Conservation (phyloP, 164 flowering plant genomes). For the Magnolia officinalis region DNA sequence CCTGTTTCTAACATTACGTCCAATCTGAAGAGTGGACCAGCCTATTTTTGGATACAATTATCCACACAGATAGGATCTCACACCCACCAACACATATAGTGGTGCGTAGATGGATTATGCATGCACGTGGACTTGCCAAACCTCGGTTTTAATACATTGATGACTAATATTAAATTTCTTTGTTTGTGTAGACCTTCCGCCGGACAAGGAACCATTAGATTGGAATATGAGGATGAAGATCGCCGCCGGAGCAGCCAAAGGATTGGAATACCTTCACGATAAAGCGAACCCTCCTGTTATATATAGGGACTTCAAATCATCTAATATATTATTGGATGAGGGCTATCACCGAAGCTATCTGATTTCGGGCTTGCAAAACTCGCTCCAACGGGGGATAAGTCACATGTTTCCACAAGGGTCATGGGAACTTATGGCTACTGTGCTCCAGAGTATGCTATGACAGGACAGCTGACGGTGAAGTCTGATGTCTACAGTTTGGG, state of each 20-base stretch:
- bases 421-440: constrained; percentile 61
- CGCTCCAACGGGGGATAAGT: constrained; percentile 45
- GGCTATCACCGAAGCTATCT: constrained; percentile 60
- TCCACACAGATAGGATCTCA: too few relatives aligned
- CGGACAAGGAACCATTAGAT: constrained; percentile 49
- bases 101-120: too few relatives aligned
- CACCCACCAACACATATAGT: too few relatives aligned
- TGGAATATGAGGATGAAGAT: constrained; percentile 79
- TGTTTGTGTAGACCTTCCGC: constrained; percentile 30
- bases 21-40: too few relatives aligned
- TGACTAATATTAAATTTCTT: neutral
- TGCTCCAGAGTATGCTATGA: constrained; percentile 57
- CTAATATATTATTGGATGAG: constrained; percentile 59
- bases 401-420: constrained; percentile 51
- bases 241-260: constrained; percentile 76
- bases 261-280: constrained; percentile 60
- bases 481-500: constrained; percentile 57
- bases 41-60: too few relatives aligned
- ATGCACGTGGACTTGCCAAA: too few relatives aligned
- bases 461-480: constrained; percentile 47
- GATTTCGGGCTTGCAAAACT: constrained; percentile 69
- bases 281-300: constrained; percentile 66
- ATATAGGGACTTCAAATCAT: constrained; percentile 61
- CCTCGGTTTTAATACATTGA: too few relatives aligned
- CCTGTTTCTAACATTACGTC: too few relatives aligned